Evolutionary conservation across 1,284 basidiomycete species (phyloP).

Genomic region (Microbotryum saponariae): DNA sequence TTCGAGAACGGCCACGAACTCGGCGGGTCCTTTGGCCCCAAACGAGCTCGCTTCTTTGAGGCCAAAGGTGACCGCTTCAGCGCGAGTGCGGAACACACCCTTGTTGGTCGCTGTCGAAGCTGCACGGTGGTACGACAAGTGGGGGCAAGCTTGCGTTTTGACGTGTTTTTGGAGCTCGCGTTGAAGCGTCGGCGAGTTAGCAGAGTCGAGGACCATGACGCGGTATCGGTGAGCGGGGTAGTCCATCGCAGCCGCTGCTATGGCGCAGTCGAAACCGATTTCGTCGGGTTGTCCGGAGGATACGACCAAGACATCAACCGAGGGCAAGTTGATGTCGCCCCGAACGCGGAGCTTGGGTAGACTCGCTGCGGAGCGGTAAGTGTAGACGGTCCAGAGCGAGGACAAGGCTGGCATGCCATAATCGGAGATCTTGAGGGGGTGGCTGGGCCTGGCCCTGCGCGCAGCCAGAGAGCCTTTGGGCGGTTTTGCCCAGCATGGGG

Average conservation of each 20-base stretch:
- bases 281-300: constrained; percentile 33
- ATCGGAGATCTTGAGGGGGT: no score
- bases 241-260: constrained; percentile 35
- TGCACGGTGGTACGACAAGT: constrained; percentile 34
- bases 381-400: constrained; percentile 22
- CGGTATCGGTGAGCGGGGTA: constrained; percentile 37
- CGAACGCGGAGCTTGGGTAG: constrained; percentile 32
- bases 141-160: constrained; percentile 32
- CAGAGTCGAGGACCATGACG: constrained; percentile 36
- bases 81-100: constrained; percentile 21
- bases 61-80: constrained; percentile 36
- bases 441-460: no score
- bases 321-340: constrained; percentile 34
- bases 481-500: no score
- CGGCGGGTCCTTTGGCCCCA: constrained; percentile 32
- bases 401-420: constrained; percentile 16
- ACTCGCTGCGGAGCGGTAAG: constrained; percentile 17
- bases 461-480: no score
- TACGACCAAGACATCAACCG: constrained; percentile 36
- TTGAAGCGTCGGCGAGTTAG: constrained; percentile 16
- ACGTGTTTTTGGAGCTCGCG: constrained; percentile 28
- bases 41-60: constrained; percentile 32
- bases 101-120: background rate
- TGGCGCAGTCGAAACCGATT: constrained; percentile 35
- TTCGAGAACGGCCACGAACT: constrained; percentile 36